Base-by-base conservation (phyloP, 2,329 filamentous ascomycete species). In the Talaromyces rugulosus region DNA sequence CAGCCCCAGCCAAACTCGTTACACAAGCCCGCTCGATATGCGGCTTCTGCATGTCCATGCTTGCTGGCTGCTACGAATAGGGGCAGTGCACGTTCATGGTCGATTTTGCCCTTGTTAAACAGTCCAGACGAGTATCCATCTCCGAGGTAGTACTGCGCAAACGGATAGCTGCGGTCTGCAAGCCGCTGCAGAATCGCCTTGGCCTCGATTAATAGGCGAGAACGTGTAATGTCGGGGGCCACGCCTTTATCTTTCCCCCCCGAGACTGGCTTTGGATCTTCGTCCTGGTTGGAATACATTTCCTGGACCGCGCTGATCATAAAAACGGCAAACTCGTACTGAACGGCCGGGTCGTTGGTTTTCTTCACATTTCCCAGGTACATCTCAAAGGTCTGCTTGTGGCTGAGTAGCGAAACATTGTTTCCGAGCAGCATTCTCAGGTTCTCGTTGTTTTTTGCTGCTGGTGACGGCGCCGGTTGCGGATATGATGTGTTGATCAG, bases 1-100 rank as follows among this genome's bases (percentile, higher is more conserved):
- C 89, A 96, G 47, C 95, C 95, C 95, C 95, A 99, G 65, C 93
- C 95, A 76, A 97, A 98, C 76, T 99, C 95, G 78, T 98, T 98
- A 80, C 93, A 97, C 61, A 99, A 82, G 16, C 90, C 95, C 58
- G 94, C 89, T 60, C 95, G 90, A 77, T 97, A 99, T 40, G 89
- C 93, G 61, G 95, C 95, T 80, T 99, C 95, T 55, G 95, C 92
- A 75, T 99, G 95, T 34, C 95, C 95, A 77, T 97, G 95, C 79
- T 98, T 99, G 70, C 91, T 94, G 8, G 95, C 95, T 16, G 95
- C 86, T 42, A 96, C 84, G 73, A 99, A 99, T 33, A 98, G 86
- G 8, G 92, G 90, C 72, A 98, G 98, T 0, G 95, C 93, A 47
- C 90, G 88, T 72, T 93, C 91, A 73, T 96, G 89, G 73, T 99